Base-by-base conservation (phyloP, 345 rosid species). In the Eucalyptus pumila region DNA sequence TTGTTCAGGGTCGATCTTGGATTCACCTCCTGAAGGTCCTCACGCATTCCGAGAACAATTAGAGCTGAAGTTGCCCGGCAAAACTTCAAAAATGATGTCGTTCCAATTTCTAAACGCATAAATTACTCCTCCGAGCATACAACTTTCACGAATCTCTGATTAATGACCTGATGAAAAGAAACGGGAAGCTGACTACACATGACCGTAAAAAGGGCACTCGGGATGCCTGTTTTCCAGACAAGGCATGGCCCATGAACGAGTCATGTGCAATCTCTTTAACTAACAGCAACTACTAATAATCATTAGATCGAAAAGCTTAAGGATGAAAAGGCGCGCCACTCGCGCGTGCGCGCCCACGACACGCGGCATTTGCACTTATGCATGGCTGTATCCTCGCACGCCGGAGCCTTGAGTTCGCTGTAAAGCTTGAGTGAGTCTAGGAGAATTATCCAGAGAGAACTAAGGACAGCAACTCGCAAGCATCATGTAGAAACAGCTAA, bases 401-500 rank as follows among this genome's bases (percentile, higher is more conserved):
- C 83, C 83, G 47, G 83, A 76, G 83, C 83, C 83, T 21, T 37
- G 45, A 11, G 6, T 51, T 86, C 44, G 87, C 87, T 86, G 87
- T 86, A 86, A 86, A 86, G 87, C 87, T 24, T 12, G 42, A 34
- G 37, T 10, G 83, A 76, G 45, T 76, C 13, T 76, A 21, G 83
- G 62, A 86, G 42, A 51, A 32, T n/a, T 15, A 40, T 56, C 87
- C 44, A 17, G 32, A 34, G 17, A 51, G 62, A 51, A n/a, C 65
- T 24, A 51, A 47, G 62, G 60, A 50, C 42, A 32, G 83, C 83
- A 76, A 76, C 87, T 21, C 45, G 44, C 62, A 26, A 27, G 44
- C 56, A 86, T 86, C 87, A 86, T 86, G 17, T 26, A n/a, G 65
- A 56, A 58, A 86, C 91, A 91, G 89, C 91, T 72, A 91, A 88